A percentile compares a stretch with the other conserved stretches of the same genome.
Evolutionary conservation across 2,329 filamentous ascomycete genomes (phyloP).

Genomic region (Hypoxylon sp.): DNA sequence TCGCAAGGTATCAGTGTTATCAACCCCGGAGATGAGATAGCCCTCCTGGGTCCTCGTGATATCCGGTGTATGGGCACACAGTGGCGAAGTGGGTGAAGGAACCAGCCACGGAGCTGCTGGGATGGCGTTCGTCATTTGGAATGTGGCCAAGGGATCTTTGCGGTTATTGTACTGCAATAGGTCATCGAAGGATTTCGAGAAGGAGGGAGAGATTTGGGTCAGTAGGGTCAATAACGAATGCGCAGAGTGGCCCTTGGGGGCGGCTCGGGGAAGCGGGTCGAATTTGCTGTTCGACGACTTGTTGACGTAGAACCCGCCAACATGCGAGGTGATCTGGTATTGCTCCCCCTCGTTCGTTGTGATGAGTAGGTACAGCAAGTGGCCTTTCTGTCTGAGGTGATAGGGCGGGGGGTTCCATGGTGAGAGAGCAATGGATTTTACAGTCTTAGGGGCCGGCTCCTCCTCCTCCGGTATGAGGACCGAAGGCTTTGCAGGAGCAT

Average conservation of each 20-base stretch:
- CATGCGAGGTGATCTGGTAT: slow-evolving; percentile 91
- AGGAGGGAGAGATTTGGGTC: slow-evolving; percentile 83
- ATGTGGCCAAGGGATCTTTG: slow-evolving; percentile 89
- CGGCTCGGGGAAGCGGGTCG: slow-evolving; percentile 83
- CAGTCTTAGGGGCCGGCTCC: slow-evolving; percentile 83
- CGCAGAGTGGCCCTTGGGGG: slow-evolving; percentile 81
- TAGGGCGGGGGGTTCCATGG: slow-evolving; percentile 97
- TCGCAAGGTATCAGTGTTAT: slow-evolving; percentile 92
- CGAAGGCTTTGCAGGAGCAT: slow-evolving; percentile 73
- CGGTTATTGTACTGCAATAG: slow-evolving; percentile 87
- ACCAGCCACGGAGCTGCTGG: slow-evolving; percentile 94
- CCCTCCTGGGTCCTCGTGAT: slow-evolving; percentile 92
- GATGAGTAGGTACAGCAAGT: slow-evolving; percentile 89
- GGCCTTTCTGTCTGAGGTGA: slow-evolving; percentile 89
- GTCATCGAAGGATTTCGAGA: slow-evolving; percentile 78
- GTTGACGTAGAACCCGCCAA: slow-evolving; percentile 97
- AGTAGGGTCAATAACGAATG: slow-evolving; percentile 91
- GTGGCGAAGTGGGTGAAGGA: slow-evolving; percentile 72
- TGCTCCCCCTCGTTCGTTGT: slow-evolving; percentile 96
- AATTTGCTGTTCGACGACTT: slow-evolving; percentile 96
- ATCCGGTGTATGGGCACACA: slow-evolving; percentile 82
- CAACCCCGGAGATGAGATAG: slow-evolving; percentile 88
- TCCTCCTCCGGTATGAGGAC: slow-evolving; percentile 77
- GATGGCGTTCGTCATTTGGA: slow-evolving; percentile 95
- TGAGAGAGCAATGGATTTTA: slow-evolving; percentile 89